Evolutionary conservation across 805 yeast species (phyloP).

Genomic region (Suhomyces sp.): DNA sequence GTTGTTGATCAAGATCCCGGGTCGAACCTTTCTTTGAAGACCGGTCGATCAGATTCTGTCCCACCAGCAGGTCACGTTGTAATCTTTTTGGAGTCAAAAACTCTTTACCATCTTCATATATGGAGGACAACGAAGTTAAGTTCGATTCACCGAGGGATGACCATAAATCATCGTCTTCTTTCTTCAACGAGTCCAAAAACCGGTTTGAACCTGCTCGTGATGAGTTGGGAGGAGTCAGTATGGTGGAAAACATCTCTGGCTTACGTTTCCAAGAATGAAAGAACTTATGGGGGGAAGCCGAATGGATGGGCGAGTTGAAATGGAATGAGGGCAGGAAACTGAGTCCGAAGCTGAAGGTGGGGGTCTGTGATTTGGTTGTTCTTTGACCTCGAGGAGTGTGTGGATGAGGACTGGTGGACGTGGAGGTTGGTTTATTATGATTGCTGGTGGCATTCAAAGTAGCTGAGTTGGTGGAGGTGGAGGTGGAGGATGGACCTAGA

Average conservation of each 20-base stretch:
- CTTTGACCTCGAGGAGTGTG: slow-evolving; percentile 6
- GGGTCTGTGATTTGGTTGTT: slow-evolving; percentile 18
- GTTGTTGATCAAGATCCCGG: not conserved
- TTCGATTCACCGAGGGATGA: slow-evolving; percentile 20
- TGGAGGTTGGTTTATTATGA: not conserved
- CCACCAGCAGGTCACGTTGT: slow-evolving; percentile 9
- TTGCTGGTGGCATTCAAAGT: slow-evolving; percentile 4
- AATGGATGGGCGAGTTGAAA: slow-evolving; percentile 34
- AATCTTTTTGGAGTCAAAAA: slow-evolving; percentile 38
- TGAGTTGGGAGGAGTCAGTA: slow-evolving; percentile 16
- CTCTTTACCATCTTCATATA: slow-evolving; percentile 23
- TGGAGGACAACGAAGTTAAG: slow-evolving; percentile 20
- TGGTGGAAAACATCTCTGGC: slow-evolving; percentile 4
- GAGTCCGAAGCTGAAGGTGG: slow-evolving; percentile 38
- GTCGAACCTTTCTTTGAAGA: no score
- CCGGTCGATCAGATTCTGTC: not conserved
- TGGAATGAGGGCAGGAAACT: slow-evolving; percentile 46
- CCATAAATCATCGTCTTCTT: slow-evolving; percentile 31
- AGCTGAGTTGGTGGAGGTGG: not conserved
- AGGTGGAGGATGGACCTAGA: not conserved
- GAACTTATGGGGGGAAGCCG: slow-evolving; percentile 37
- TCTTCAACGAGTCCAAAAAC: slow-evolving; percentile 18
- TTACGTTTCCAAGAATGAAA: slow-evolving; percentile 13
- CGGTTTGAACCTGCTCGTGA: slow-evolving; percentile 10
- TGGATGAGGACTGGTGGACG: slow-evolving; percentile 5